phyloP scores from a whole-genome alignment of 2,329 filamentous ascomycete genomes.

The Botrytis fragariae region DNA sequence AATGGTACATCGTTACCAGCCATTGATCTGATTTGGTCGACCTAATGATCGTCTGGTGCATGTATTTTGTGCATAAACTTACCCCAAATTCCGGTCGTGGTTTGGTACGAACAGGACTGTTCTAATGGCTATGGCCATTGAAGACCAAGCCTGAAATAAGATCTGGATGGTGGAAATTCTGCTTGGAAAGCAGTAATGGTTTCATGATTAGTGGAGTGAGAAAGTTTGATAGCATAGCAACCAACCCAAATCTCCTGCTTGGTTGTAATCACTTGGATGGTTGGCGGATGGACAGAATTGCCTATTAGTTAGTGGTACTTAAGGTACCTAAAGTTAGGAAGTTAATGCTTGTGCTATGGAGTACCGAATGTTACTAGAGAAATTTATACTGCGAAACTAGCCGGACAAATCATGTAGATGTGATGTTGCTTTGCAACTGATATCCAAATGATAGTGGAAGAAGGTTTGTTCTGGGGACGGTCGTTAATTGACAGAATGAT shows the following conservation, averaged over 20 bases:
- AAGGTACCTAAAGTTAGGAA: background rate
- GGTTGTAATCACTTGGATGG: background rate
- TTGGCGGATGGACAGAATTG: constrained; percentile 1
- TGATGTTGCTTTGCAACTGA: background rate
- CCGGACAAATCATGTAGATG: background rate
- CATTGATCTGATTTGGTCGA: background rate
- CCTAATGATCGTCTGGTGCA: constrained; percentile 1
- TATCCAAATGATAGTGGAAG: background rate
- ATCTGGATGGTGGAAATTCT: background rate
- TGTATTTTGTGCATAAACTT: constrained; percentile 3
- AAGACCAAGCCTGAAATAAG: background rate
- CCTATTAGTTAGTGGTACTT: background rate
- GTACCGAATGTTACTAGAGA: background rate
- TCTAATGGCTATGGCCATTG: background rate
- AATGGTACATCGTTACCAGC: background rate
- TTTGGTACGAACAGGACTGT: background rate
- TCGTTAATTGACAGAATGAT: background rate
- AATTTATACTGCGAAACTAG: background rate
- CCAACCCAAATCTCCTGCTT: background rate
- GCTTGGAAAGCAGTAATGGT: background rate
- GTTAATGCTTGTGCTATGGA: background rate
- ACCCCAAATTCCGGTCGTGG: background rate
- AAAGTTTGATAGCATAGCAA: background rate
- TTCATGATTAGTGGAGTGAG: background rate
- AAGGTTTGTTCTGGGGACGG: background rate